Conservation (phyloP, 2,329 filamentous ascomycete genomes). For the Hymenoscyphus linearis region DNA sequence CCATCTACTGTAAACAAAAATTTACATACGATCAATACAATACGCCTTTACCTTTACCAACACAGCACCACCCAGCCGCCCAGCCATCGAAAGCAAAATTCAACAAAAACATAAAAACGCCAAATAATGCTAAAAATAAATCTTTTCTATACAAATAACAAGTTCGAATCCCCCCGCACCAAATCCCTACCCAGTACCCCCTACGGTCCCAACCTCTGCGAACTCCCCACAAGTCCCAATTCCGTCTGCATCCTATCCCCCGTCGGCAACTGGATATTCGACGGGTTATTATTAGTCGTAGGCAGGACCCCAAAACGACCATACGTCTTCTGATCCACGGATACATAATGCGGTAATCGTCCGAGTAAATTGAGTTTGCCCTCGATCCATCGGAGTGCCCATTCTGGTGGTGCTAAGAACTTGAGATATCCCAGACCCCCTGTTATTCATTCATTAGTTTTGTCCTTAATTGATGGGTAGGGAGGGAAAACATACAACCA, state of each 20-base stretch:
- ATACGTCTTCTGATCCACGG: constrained; percentile 92
- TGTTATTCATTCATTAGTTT: constrained; percentile 35
- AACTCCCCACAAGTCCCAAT: constrained; percentile 57
- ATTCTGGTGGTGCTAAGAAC: constrained; percentile 84
- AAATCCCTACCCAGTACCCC: background rate
- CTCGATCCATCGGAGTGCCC: constrained; percentile 82
- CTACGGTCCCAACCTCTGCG: constrained; percentile 66
- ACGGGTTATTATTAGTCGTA: constrained; percentile 43
- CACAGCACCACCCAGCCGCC: background rate
- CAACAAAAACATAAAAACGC: constrained; percentile 15
- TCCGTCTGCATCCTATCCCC: constrained; percentile 34
- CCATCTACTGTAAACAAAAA: background rate
- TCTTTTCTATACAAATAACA: constrained; percentile 3
- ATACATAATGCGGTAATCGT: constrained; percentile 84
- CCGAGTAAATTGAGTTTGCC: constrained; percentile 79
- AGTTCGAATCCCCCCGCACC: background rate
- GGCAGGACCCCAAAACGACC: constrained; percentile 88
- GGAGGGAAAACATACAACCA: constrained; percentile 55
- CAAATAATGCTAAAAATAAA: constrained; percentile 21
- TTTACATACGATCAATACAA: too few relatives aligned
- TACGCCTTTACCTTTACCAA: too few relatives aligned
- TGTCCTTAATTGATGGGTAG: background rate
- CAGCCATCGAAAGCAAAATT: background rate
- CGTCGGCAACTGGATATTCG: constrained; percentile 35
- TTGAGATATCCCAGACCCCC: constrained; percentile 85